These are phyloP conservation scores for Mortierella sp. DNA, from an alignment of 371 early-diverging fungal species.

Conservation along the genomic window DNA sequence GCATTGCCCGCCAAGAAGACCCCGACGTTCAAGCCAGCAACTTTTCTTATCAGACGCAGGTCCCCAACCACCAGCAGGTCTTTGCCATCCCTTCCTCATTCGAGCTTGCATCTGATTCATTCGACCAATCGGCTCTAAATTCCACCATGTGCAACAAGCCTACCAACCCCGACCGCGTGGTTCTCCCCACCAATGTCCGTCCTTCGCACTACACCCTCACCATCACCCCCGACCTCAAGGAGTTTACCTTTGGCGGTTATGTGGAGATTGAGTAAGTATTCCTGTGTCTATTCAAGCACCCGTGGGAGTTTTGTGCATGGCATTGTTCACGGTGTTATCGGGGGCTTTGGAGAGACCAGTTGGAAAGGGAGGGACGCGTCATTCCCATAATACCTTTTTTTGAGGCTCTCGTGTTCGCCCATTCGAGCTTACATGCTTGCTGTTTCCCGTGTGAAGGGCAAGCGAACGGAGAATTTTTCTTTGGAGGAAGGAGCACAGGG, in stretches of 20 bases:
- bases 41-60: conserved; percentile 15
- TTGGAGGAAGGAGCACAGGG: too few species aligned
- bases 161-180: conserved; percentile 58
- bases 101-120: conserved; percentile 7
- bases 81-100: conserved; percentile 20
- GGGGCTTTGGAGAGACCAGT: too few species aligned
- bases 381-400: neutral
- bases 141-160: conserved; percentile 53
- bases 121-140: neutral
- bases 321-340: too few species aligned
- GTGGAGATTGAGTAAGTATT: conserved; percentile 52
- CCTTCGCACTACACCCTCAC: conserved; percentile 83
- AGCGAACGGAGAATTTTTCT: too few species aligned
- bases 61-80: conserved; percentile 20
- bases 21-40: conserved; percentile 4
- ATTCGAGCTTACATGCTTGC: neutral
- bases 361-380: neutral
- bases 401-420: neutral
- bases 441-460: too few species aligned
- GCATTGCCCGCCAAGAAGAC: conserved; percentile 3
- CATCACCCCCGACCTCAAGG: conserved; percentile 74
- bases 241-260: conserved; percentile 74
- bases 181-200: conserved; percentile 77
- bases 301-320: too few species aligned
- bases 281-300: neutral